These are phyloP conservation scores for Mycocentrospora acerina DNA, from an alignment of 2,329 filamentous ascomycete species.

Conservation along the genomic window DNA sequence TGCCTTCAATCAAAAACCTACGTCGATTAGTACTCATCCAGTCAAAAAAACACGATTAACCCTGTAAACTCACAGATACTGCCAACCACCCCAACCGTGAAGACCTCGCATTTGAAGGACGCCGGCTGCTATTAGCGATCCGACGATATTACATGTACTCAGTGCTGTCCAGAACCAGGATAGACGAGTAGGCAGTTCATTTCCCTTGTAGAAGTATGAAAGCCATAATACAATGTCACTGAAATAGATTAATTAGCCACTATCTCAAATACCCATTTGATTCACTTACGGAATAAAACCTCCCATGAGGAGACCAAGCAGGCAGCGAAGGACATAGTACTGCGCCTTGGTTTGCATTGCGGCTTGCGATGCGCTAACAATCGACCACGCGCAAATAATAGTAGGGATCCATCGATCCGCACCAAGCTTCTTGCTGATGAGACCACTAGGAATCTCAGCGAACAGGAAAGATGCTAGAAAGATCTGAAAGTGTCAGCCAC, in stretches of 20 bases:
- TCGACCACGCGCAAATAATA: slow-evolving; percentile 39
- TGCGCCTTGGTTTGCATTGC: slow-evolving; percentile 34
- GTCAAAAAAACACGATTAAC: neutral
- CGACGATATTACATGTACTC: slow-evolving; percentile 40
- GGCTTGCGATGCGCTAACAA: slow-evolving; percentile 41
- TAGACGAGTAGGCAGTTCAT: slow-evolving; percentile 46
- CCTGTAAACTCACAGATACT: slow-evolving; percentile 18
- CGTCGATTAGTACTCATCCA: slow-evolving; percentile 44
- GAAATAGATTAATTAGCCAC: slow-evolving; percentile 35
- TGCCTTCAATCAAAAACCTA: slow-evolving; percentile 56
- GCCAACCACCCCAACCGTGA: slow-evolving; percentile 47
- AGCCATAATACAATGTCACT: slow-evolving; percentile 45
- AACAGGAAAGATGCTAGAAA: slow-evolving; percentile 47
- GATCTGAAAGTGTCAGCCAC: slow-evolving; percentile 17
- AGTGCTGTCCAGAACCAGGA: slow-evolving; percentile 48
- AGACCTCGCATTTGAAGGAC: slow-evolving; percentile 47
- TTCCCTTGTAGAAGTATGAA: slow-evolving; percentile 45
- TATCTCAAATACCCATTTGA: no score
- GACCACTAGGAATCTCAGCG: slow-evolving; percentile 53
- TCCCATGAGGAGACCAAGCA: slow-evolving; percentile 45
- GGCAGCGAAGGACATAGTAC: slow-evolving; percentile 42
- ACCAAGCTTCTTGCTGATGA: slow-evolving; percentile 55
- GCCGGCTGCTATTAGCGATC: slow-evolving; percentile 43
- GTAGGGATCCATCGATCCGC: slow-evolving; percentile 48
- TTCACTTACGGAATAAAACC: slow-evolving; percentile 26